Base-by-base conservation (phyloP, 305 asterid genomes). In the Andrographis paniculata region DNA sequence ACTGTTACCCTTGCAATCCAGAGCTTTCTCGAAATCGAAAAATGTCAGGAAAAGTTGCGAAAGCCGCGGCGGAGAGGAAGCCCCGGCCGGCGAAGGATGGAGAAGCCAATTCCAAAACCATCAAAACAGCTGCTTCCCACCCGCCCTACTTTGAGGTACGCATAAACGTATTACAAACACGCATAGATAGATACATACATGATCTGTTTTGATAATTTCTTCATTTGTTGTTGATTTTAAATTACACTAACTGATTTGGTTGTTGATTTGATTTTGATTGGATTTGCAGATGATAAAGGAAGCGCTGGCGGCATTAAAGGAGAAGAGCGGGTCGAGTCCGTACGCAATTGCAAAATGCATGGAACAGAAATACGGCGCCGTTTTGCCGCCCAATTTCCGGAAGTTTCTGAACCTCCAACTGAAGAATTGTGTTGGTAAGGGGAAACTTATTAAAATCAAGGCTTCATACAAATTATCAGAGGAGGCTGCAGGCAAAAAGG, bases 101-200 rank as follows among this genome's bases (percentile, higher is more conserved):
- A 65, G 72, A 77, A 65, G 70, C n/a, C n/a, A 65, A 65, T 61
- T 47, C 73, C 0, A 73, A 62, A 52, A 43, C 73, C 0, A 11
- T 76, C n/a, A 78, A 75, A 63, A 60, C 82, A 63, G 58, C 82
- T 16, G 67, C 78, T 23, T 28, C 87, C 2, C 93, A 82, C 54
- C 93, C 93, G 0, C 74, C 93, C 17, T 81, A 81, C 62, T 81
- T 75, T 11, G 75, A 78, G 80, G 93, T 78, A 44, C 16, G 8
- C 4, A 5, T 5, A 15, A 21, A 27, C n/a, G n/a, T n/a, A n/a
- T n/a, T n/a, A n/a, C n/a, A n/a, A n/a, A n/a, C n/a, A n/a, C n/a
- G n/a, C n/a, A n/a, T n/a, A n/a, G n/a, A n/a, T n/a, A n/a, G n/a
- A n/a, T n/a, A n/a, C n/a, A n/a, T n/a, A n/a, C n/a, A n/a, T n/a